Base-by-base conservation (phyloP, 257 asterid genomes). In the Verbena officinalis region DNA sequence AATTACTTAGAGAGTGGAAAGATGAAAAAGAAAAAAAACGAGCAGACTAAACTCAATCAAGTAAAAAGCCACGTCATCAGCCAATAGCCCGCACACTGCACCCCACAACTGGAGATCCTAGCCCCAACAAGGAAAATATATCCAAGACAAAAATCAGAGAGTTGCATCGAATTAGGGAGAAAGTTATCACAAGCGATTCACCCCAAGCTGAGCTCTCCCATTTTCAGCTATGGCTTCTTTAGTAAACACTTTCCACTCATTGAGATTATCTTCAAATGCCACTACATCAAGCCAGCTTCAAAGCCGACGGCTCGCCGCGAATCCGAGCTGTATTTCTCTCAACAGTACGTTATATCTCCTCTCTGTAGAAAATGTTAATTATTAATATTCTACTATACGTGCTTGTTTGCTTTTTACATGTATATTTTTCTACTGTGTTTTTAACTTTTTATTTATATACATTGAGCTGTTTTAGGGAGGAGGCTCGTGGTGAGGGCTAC, bases 401-500 rank as follows among this genome's bases (percentile, higher is more conserved):
- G 7, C 6, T 9, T 59, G 0, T 36, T 43, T 40, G 45, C 9
- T 19, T n/a, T n/a, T n/a, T n/a, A n/a, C n/a, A n/a, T 50, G 7
- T 30, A 17, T 49, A 12, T 42, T 16, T 22, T 19, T 48, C 55
- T 34, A 5, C 2, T 52, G 42, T 42, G 21, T 39, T 55, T n/a
- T n/a, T n/a, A n/a, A n/a, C n/a, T n/a, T n/a, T n/a, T 19, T 68
- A 45, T 65, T 58, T 34, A 13, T 21, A 54, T 60, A 27, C 64
- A 46, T 64, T 73, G 68, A 44, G 16, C 62, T 69, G 50, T 27
- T 23, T 20, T 46, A 91, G 97, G 95, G 55, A 57, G 84, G 77
- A 78, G 85, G 70, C 73, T 80, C 56, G 82, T 71, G n/a, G 93
- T 92, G 72, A 84, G 89, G 62, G 96, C 97, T 62, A 36, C 95